Conservation (phyloP, 1,139 yeast genomes). For the Kurtzmaniella quercitrusa region DNA sequence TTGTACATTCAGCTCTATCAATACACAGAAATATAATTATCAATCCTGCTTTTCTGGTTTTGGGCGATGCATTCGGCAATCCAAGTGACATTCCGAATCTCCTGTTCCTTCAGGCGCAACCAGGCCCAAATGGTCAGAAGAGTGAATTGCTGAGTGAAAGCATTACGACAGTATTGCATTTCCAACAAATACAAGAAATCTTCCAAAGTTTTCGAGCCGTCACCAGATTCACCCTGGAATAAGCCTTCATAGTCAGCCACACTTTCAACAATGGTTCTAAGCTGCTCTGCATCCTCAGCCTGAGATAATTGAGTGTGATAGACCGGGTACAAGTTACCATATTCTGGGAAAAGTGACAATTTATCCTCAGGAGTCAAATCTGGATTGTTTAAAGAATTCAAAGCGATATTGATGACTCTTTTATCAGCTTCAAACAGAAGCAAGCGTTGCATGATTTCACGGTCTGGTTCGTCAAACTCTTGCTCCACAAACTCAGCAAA, state of each 20-base stretch:
- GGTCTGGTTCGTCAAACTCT: conserved; percentile 69
- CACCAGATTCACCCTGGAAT: conserved; percentile 35
- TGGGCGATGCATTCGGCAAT: conserved; percentile 96
- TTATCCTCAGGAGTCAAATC: conserved; percentile 73
- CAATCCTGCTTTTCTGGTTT: conserved; percentile 77
- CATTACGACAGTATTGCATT: conserved; percentile 87
- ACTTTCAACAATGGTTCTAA: conserved; percentile 66
- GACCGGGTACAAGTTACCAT: conserved; percentile 77
- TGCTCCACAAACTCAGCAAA: conserved; percentile 62
- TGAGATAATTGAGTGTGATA: conserved; percentile 67
- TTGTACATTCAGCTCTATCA: conserved; percentile 15
- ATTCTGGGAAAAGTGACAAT: conserved; percentile 64
- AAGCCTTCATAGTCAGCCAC: conserved; percentile 73
- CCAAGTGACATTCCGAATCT: conserved; percentile 95
- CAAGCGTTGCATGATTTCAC: conserved; percentile 72
- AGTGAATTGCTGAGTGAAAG: conserved; percentile 95
- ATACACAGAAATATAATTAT: conserved; percentile 71
- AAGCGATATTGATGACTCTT: conserved; percentile 84
- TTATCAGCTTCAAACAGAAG: conserved; percentile 93
- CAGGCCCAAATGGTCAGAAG: conserved; percentile 92
- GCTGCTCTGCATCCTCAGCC: conserved; percentile 83
- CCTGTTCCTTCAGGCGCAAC: conserved; percentile 94
- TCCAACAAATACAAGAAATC: conserved; percentile 92
- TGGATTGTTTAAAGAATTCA: conserved; percentile 79
- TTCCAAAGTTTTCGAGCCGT: conserved; percentile 56